These are phyloP conservation scores for Phialocephala sp. DNA, from an alignment of 2,329 filamentous ascomycete species.

Conservation along the genomic window DNA sequence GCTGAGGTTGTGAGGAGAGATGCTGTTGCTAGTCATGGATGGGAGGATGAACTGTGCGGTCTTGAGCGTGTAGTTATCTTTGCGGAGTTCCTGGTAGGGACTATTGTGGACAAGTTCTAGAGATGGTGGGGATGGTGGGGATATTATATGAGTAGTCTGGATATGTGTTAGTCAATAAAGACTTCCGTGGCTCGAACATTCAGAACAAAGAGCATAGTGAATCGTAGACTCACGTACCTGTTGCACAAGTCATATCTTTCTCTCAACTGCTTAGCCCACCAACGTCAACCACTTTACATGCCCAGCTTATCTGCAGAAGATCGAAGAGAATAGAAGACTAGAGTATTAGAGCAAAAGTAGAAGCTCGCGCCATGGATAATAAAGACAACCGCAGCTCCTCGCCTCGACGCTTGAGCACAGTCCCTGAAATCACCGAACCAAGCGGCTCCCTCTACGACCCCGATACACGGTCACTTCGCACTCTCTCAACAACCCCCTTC, in stretches of 20 bases:
- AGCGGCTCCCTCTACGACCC: neutral
- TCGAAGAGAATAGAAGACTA: neutral
- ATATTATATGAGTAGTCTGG: conserved; percentile 14
- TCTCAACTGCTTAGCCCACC: neutral
- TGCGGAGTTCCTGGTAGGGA: too few species aligned
- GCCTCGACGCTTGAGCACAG: neutral
- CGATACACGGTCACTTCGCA: neutral
- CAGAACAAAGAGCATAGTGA: neutral
- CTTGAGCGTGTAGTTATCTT: too few species aligned
- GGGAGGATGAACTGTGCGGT: too few species aligned
- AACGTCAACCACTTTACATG: neutral
- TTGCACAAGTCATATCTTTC: neutral
- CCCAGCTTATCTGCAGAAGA: neutral
- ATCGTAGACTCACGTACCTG: neutral
- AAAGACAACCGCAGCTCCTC: neutral
- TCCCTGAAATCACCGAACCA: neutral
- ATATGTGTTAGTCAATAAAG: neutral
- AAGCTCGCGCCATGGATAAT: neutral
- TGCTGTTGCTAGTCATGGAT: too few species aligned
- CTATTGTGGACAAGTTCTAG: too few species aligned
- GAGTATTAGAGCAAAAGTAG: neutral
- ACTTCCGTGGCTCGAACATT: neutral
- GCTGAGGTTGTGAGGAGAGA: too few species aligned
- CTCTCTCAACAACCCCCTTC: neutral
- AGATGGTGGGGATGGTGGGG: too few species aligned